These are phyloP conservation scores for Colletotrichum musicola DNA, from an alignment of 2,329 filamentous ascomycete species.

Conservation along the genomic window DNA sequence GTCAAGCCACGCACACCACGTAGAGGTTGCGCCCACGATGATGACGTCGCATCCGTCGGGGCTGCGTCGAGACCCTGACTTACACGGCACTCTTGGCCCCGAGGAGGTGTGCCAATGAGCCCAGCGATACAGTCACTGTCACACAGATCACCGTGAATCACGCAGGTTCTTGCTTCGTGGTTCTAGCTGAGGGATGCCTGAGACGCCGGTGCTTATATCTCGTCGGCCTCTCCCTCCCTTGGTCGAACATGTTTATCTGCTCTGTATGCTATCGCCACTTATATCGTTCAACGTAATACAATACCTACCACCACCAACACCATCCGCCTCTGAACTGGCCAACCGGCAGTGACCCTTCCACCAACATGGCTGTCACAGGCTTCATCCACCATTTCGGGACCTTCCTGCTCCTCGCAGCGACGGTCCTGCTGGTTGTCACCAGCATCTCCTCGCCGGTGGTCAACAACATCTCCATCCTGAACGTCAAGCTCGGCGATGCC, in stretches of 20 bases:
- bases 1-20: slow-evolving; percentile 10
- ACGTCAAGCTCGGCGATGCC: slow-evolving; percentile 60
- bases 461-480: slow-evolving; percentile 65
- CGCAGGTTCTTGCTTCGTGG: slow-evolving; percentile 31
- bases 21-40: slow-evolving; percentile 19
- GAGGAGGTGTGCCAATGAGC: slow-evolving; percentile 20
- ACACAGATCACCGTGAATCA: slow-evolving; percentile 31
- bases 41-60: slow-evolving; percentile 35
- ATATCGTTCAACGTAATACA: background rate
- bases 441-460: slow-evolving; percentile 71
- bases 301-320: slow-evolving; percentile 1
- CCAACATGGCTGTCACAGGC: slow-evolving; percentile 61
- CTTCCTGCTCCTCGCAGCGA: slow-evolving; percentile 66
- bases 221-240: slow-evolving; percentile 27
- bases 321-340: background rate
- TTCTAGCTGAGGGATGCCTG: slow-evolving; percentile 2
- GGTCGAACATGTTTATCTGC: slow-evolving; percentile 11
- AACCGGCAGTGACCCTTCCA: slow-evolving; percentile 29
- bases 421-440: slow-evolving; percentile 69
- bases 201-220: slow-evolving; percentile 36
- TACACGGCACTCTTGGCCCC: slow-evolving; percentile 32
- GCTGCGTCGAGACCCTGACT: slow-evolving; percentile 31
- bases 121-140: slow-evolving; percentile 29
- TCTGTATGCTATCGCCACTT: slow-evolving; percentile 17
- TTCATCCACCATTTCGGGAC: slow-evolving; percentile 70